Conservation (phyloP, 2,329 filamentous ascomycete species). For the Calonectria pseudoreteaudii region DNA sequence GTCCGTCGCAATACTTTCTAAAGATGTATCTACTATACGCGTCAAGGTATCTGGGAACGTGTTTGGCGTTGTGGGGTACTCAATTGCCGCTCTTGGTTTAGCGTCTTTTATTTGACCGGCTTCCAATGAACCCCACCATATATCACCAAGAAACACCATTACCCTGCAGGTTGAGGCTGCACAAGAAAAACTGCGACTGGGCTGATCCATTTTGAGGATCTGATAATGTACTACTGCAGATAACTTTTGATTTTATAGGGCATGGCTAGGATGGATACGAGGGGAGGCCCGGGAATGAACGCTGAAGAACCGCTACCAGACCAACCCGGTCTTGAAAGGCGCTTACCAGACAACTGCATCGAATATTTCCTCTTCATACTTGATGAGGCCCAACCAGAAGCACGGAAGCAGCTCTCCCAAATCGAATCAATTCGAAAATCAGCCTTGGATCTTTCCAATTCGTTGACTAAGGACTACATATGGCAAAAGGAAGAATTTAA, state of each 20-base stretch:
- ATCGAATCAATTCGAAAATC: conserved; percentile 80
- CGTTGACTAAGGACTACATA: conserved; percentile 85
- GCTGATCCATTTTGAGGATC: not conserved
- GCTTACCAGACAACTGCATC: conserved; percentile 83
- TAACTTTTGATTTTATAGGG: not conserved
- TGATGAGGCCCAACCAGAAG: conserved; percentile 65
- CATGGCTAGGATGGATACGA: not conserved
- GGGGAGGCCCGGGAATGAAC: conserved; percentile 6
- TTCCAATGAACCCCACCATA: not conserved
- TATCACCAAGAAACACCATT: not conserved
- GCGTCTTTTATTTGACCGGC: not conserved
- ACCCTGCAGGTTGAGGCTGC: not conserved
- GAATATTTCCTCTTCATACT: conserved; percentile 86
- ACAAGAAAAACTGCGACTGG: not conserved
- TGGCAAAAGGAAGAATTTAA: conserved; percentile 91
- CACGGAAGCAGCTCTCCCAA: conserved; percentile 69
- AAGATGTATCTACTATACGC: conserved; percentile 38
- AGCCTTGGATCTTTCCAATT: conserved; percentile 70
- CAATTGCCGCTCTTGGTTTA: conserved; percentile 26
- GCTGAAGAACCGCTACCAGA: not conserved
- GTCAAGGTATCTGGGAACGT: conserved; percentile 31
- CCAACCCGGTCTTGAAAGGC: conserved; percentile 22
- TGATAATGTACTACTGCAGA: not conserved
- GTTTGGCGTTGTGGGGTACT: conserved; percentile 18
- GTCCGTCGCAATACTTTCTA: not conserved